These are phyloP conservation scores for Alternaria solani DNA, from an alignment of 2,329 filamentous ascomycete species.

Conservation along the genomic window DNA sequence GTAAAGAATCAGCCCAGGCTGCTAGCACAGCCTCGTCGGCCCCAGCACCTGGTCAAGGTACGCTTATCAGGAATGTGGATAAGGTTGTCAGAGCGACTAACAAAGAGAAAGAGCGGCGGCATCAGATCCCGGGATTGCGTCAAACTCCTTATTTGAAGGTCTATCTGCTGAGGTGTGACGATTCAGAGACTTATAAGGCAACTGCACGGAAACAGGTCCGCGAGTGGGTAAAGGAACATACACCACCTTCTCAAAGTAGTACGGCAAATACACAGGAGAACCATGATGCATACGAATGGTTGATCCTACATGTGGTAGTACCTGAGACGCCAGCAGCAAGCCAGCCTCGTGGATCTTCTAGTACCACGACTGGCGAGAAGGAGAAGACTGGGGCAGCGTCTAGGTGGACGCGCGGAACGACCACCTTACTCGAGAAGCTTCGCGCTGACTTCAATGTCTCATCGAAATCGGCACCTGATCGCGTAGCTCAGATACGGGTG, in stretches of 20 bases:
- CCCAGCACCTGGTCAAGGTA: conserved; percentile 29
- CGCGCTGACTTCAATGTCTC: conserved; percentile 87
- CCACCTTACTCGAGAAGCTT: conserved; percentile 87
- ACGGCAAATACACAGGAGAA: conserved; percentile 79
- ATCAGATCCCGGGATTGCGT: conserved; percentile 93
- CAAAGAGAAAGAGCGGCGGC: conserved; percentile 68
- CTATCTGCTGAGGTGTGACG: conserved; percentile 88
- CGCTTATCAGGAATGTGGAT: conserved; percentile 30
- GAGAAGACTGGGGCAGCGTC: conserved; percentile 73
- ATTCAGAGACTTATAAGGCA: conserved; percentile 91
- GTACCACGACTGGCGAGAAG: conserved; percentile 61
- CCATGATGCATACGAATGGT: conserved; percentile 95
- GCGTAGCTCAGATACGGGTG: conserved; percentile 85
- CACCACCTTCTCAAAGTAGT: conserved; percentile 62
- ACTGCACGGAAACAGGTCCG: conserved; percentile 78
- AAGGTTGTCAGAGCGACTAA: conserved; percentile 36
- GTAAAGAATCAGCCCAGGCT: conserved; percentile 54
- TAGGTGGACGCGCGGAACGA: conserved; percentile 80
- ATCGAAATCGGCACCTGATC: conserved; percentile 76
- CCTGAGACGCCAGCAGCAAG: conserved; percentile 83
- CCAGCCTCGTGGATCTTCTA: conserved; percentile 71
- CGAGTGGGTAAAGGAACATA: conserved; percentile 88
- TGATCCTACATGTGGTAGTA: conserved; percentile 90
- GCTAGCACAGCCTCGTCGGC: conserved; percentile 41
- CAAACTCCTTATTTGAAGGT: conserved; percentile 95